A percentile compares a stretch with the other conserved stretches of the same genome.
Evolutionary conservation across 2,329 filamentous ascomycete genomes (phyloP).

Genomic region (Chaetomium strumarium): DNA sequence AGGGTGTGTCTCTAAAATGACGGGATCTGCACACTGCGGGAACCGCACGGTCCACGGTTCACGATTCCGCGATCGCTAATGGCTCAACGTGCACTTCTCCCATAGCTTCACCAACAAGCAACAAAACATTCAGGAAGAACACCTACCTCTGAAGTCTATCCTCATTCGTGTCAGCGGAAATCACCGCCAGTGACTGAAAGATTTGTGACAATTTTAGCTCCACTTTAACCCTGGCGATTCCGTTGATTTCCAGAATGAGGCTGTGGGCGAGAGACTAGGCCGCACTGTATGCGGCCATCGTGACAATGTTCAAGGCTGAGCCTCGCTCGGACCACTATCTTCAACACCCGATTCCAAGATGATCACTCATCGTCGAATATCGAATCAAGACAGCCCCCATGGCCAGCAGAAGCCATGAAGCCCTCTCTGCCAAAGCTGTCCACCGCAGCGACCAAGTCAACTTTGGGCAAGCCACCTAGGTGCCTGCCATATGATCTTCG

Average conservation of each 20-base stretch:
- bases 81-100: no score
- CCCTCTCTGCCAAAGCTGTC: no score
- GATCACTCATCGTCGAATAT: background rate
- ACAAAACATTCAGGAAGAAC: no score
- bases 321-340: background rate
- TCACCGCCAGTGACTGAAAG: background rate
- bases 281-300: conserved; percentile 14
- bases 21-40: no score
- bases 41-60: no score
- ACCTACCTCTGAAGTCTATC: background rate
- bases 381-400: background rate
- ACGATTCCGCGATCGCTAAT: no score
- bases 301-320: conserved; percentile 17
- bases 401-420: no score
- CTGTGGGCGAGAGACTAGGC: conserved; percentile 11
- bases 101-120: no score
- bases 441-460: no score
- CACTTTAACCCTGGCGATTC: conserved; percentile 10
- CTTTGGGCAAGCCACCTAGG: no score
- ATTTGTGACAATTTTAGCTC: background rate
- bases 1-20: no score
- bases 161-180: background rate
- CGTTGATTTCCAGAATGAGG: conserved; percentile 10
- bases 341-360: background rate
- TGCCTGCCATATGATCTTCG: no score